Evolutionary conservation across 2,329 filamentous ascomycete species (phyloP).

Genomic region (Thelonectria blattea): DNA sequence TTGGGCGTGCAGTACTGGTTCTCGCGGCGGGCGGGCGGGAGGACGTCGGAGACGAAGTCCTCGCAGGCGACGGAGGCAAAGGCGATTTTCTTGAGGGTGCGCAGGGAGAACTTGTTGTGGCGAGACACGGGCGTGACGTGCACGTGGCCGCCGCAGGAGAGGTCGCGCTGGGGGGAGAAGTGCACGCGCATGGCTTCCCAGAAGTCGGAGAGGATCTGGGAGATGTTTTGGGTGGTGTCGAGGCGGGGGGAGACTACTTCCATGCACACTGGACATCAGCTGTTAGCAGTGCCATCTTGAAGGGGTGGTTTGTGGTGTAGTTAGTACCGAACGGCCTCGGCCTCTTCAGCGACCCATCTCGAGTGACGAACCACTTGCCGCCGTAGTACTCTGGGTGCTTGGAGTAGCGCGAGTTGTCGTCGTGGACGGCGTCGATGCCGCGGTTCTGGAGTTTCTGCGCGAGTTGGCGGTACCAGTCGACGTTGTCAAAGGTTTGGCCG

Average conservation of each 20-base stretch:
- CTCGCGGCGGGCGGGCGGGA: conserved; percentile 42
- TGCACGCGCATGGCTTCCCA: conserved; percentile 51
- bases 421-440: conserved; percentile 46
- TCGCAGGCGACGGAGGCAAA: conserved; percentile 46
- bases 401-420: conserved; percentile 47
- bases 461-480: conserved; percentile 49
- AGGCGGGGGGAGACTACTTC: conserved; percentile 49
- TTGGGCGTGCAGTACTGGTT: conserved; percentile 47
- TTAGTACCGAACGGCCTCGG: conserved; percentile 44
- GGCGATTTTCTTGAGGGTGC: conserved; percentile 45
- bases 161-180: conserved; percentile 45
- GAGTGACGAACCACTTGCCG: conserved; percentile 50
- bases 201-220: conserved; percentile 45
- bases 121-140: conserved; percentile 46
- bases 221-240: conserved; percentile 43
- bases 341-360: conserved; percentile 48
- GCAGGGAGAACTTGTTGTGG: conserved; percentile 45
- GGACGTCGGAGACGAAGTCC: conserved; percentile 42
- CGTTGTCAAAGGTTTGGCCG: conserved; percentile 45
- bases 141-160: conserved; percentile 48
- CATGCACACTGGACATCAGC: conserved; percentile 50
- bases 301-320: conserved; percentile 6
- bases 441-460: conserved; percentile 48
- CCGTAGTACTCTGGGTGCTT: conserved; percentile 51
- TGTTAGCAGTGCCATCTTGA: no score